Conservation (phyloP, 129 eudicot species). For the Escallonia rubra region DNA sequence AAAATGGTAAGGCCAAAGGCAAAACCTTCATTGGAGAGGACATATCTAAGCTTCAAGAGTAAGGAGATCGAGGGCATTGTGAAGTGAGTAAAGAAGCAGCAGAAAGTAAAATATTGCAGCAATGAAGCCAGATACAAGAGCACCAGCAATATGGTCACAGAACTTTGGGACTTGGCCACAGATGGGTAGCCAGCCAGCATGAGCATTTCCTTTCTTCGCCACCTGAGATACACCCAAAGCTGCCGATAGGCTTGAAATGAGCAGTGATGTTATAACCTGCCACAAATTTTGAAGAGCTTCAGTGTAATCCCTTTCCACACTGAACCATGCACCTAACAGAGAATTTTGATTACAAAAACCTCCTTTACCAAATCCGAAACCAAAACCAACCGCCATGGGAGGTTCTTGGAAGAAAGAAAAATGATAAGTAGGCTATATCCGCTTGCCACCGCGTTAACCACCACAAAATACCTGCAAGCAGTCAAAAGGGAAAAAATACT, state of each 20-base stretch:
- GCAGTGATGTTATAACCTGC: conserved; percentile 50
- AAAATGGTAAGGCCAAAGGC: background rate
- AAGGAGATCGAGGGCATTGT: conserved; percentile 53
- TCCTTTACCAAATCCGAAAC: conserved; percentile 60
- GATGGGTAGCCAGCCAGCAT: conserved; percentile 95
- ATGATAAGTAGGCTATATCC: conserved; percentile 49
- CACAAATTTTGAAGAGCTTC: too few relatives aligned
- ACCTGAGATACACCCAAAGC: conserved; percentile 76
- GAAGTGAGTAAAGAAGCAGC: conserved; percentile 51
- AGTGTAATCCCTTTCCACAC: too few relatives aligned
- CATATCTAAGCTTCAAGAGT: conserved; percentile 34
- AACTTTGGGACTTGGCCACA: conserved; percentile 89
- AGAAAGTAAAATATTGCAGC: conserved; percentile 59
- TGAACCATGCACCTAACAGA: background rate
- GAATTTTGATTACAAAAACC: background rate
- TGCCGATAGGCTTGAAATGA: conserved; percentile 74
- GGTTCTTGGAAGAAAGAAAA: conserved; percentile 47
- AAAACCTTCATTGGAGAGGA: background rate
- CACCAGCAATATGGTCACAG: conserved; percentile 53
- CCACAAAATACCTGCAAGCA: conserved; percentile 65
- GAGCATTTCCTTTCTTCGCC: conserved; percentile 74
- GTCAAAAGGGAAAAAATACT: too few relatives aligned
- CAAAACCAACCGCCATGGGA: conserved; percentile 43
- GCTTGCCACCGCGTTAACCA: conserved; percentile 52
- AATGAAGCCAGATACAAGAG: conserved; percentile 59